Base-by-base conservation (phyloP, 1,284 basidiomycete genomes). In the Rhodotorula mucilaginosa region DNA sequence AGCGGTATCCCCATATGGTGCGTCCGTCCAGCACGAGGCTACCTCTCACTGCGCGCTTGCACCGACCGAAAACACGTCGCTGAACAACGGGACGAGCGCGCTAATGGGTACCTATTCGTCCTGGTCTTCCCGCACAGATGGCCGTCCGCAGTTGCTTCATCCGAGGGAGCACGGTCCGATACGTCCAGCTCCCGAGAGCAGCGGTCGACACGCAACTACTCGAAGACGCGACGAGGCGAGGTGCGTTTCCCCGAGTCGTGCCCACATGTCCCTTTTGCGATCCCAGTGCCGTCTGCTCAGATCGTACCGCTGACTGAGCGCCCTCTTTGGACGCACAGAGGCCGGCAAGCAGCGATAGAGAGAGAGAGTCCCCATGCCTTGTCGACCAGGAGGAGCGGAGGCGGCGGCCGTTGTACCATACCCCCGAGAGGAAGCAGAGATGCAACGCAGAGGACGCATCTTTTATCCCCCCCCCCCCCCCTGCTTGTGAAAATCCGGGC, bases 71-170 rank as follows among this genome's bases (percentile, higher is more conserved):
- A 26, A 26, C 26, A 26, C 26, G 26, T 26, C 26, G 26, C 26
- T 26, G 26, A 26, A 26, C 26, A 1, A 26, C 26, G 26, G 26
- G 26, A 26, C 26, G 26, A 26, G 26, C 26, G 26, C 26, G 34
- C 34, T 34, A 34, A 34, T 34, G 34, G 34, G 34, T 8, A 5
- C 34, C 4, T 8, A 34, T 34, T 34, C 34, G 34, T 26, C 1
- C 26, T 26, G 26, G 26, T 26, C 26, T 26, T 26, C 26, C 26
- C 26, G 34, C 31, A 26, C 79, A 99, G 96, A 93, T 97, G 88
- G 94, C 97, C 0, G 95, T 99, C 61, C 97, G 96, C 84, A 99
- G 97, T 81, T 96, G 93, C 80, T 99, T 99, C 81, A 99, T 99
- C 79, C 90, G 97, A 68, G 97, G 97, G 70, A 97, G 94, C 4